Percentiles rank a stretch among this genome's conserved stretches.
Conservation (phyloP, 768 basidiomycete genomes). For the Tylopilus balloui region DNA sequence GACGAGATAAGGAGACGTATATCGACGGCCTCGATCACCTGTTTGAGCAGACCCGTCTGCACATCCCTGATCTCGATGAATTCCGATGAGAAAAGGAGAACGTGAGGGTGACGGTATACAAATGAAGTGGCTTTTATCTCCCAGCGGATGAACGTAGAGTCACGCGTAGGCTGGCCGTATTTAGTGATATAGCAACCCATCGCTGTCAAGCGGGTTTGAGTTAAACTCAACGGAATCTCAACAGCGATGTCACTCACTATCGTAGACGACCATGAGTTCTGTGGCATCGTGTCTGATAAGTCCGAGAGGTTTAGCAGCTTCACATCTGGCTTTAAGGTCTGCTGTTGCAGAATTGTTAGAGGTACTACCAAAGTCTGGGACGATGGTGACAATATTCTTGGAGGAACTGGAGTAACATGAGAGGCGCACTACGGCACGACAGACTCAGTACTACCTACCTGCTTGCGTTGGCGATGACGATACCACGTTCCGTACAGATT, state of each 20-base stretch:
- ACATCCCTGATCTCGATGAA: constrained; percentile 74
- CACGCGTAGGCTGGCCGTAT: constrained; percentile 60
- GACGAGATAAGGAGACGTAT: constrained; percentile 58
- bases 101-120: constrained; percentile 53
- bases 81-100: constrained; percentile 68
- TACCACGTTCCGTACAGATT: constrained; percentile 58
- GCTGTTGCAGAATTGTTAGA: constrained; percentile 38
- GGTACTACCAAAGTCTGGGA: constrained; percentile 55
- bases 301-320: constrained; percentile 60
- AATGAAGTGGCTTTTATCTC: constrained; percentile 65
- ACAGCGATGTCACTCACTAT: constrained; percentile 44
- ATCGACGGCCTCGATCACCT: constrained; percentile 74
- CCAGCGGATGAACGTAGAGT: constrained; percentile 68
- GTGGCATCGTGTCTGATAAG: constrained; percentile 49
- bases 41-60: constrained; percentile 63
- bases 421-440: not conserved
- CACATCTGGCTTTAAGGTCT: constrained; percentile 55
- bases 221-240: not conserved
- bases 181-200: constrained; percentile 76
- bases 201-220: constrained; percentile 37
- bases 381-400: constrained; percentile 39
- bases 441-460: constrained; percentile 43
- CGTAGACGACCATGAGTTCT: constrained; percentile 71
- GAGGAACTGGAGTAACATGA: constrained; percentile 33
- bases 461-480: constrained; percentile 62